Conservation (phyloP, 169 alveolate genomes). For the Plasmodium malariae region DNA sequence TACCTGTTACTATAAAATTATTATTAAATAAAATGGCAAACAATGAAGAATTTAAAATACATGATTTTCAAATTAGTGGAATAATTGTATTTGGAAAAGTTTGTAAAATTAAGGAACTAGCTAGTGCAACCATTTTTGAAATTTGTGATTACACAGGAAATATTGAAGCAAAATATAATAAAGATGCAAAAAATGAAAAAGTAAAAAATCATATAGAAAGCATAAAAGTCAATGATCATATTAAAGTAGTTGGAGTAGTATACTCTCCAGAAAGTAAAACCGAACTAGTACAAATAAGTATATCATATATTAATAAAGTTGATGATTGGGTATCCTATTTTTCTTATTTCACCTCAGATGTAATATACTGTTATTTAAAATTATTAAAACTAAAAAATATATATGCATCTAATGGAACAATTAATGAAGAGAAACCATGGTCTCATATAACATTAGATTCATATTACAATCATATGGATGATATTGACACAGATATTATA, state of each 20-base stretch:
- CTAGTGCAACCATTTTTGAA: conserved; percentile 71
- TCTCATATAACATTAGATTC: conserved; percentile 64
- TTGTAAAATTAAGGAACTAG: conserved; percentile 48
- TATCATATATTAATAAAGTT: conserved; percentile 59
- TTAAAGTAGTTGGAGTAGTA: conserved; percentile 72
- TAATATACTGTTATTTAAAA: conserved; percentile 67
- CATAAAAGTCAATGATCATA: conserved; percentile 64
- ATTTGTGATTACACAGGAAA: conserved; percentile 76
- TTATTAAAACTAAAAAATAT: conserved; percentile 66
- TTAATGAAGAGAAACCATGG: conserved; percentile 72
- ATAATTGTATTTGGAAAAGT: conserved; percentile 66
- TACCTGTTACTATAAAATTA: conserved; percentile 66
- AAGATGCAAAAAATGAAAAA: conserved; percentile 76
- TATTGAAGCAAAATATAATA: conserved; percentile 78
- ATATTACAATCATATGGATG: conserved; percentile 54
- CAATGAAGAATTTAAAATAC: conserved; percentile 53
- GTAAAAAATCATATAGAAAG: conserved; percentile 61
- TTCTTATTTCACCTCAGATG: conserved; percentile 70
- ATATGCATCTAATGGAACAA: conserved; percentile 44
- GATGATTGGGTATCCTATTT: conserved; percentile 71
- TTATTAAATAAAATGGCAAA: conserved; percentile 64
- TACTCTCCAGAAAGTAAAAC: conserved; percentile 71
- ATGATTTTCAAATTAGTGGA: conserved; percentile 73
- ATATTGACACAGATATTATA: conserved; percentile 50
- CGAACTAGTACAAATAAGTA: conserved; percentile 59